Base-by-base conservation (phyloP, 2,329 filamentous ascomycete species). In the Helotiales sp. region DNA sequence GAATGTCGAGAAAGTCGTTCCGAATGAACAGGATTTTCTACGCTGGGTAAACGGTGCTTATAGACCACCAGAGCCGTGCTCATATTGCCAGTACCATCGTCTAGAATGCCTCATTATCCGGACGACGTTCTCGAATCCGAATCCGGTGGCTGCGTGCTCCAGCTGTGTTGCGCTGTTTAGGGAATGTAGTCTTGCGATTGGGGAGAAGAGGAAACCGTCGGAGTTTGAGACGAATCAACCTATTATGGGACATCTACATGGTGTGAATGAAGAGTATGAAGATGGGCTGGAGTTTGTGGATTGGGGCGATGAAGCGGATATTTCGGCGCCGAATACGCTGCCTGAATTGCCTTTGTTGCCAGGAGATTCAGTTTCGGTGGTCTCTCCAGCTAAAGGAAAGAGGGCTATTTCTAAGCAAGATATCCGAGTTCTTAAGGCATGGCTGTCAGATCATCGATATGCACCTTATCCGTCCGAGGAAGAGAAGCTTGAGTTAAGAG, bases 361-460 rank as follows among this genome's bases (percentile, higher is more conserved):
- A 8, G 55, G 15, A 60, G 57, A 60, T 3, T 17, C 24, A 28
- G 5, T 22, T 10, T 45, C 37, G 30, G 37, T n/a, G 15, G 15
- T 30, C 0, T 45, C 57, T 22, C 37, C 57, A 1, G 11, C 40
- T 22, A 60, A 60, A 28, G 57, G 57, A 7, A 60, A 60, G n/a
- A 60, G 57, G 15, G 57, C 57, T 2, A 60, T 60, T 30, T 60
- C 57, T 15, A 60, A 60, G 57, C 57, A 60, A 37, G 57, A 60
- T 22, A 60, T 60, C 17, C 57, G 57, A 32, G 57, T 60, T 15
- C 57, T 60, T 2, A 60, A 60, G 15, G 57, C 57, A 17, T 60
- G 57, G 57, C 37, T 60, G 2, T 45, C 57, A 30, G 57, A 60
- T n/a, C 57, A 60, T 30, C 57, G 57, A 30, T 24, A 60, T 32